phyloP scores from a whole-genome alignment of 2,329 filamentous ascomycete genomes.

The Phaeosphaeria sp. region DNA sequence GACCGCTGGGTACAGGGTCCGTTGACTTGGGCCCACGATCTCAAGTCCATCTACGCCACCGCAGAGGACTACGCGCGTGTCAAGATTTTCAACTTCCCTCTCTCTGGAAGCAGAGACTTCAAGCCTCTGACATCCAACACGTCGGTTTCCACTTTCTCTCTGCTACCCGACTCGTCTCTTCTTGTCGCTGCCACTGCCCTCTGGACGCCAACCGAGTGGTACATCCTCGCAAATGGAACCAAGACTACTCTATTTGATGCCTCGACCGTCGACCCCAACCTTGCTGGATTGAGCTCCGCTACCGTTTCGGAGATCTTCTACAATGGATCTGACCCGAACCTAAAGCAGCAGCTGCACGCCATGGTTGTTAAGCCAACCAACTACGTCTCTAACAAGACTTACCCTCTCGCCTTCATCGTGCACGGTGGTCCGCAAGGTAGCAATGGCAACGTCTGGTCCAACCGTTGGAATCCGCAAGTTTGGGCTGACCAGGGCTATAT shows the following conservation, averaged over 20 bases:
- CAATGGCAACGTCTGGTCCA: slow-evolving; percentile 78
- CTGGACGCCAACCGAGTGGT: slow-evolving; percentile 45
- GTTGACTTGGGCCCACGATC: slow-evolving; percentile 40
- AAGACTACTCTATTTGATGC: slow-evolving; percentile 63
- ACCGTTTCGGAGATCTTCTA: slow-evolving; percentile 77
- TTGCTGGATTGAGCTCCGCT: slow-evolving; percentile 68
- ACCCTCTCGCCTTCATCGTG: slow-evolving; percentile 79
- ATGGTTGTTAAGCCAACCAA: slow-evolving; percentile 68
- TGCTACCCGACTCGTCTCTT: slow-evolving; percentile 65
- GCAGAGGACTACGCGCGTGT: slow-evolving; percentile 44
- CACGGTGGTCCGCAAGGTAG: slow-evolving; percentile 83
- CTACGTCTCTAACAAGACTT: slow-evolving; percentile 75
- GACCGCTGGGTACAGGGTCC: slow-evolving; percentile 39
- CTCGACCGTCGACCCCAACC: slow-evolving; percentile 67
- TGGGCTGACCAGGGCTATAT: slow-evolving; percentile 90
- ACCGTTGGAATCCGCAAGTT: slow-evolving; percentile 83
- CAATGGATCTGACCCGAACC: slow-evolving; percentile 63
- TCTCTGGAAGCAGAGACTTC: slow-evolving; percentile 61
- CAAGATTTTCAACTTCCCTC: slow-evolving; percentile 67
- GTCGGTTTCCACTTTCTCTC: slow-evolving; percentile 55
- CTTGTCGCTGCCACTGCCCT: slow-evolving; percentile 39
- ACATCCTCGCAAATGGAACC: slow-evolving; percentile 34
- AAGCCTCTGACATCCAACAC: slow-evolving; percentile 54
- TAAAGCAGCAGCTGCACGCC: slow-evolving; percentile 68
- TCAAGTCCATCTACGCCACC: slow-evolving; percentile 39